These are phyloP conservation scores for Candida schatavii DNA, from an alignment of 805 yeast species.

Conservation along the genomic window DNA sequence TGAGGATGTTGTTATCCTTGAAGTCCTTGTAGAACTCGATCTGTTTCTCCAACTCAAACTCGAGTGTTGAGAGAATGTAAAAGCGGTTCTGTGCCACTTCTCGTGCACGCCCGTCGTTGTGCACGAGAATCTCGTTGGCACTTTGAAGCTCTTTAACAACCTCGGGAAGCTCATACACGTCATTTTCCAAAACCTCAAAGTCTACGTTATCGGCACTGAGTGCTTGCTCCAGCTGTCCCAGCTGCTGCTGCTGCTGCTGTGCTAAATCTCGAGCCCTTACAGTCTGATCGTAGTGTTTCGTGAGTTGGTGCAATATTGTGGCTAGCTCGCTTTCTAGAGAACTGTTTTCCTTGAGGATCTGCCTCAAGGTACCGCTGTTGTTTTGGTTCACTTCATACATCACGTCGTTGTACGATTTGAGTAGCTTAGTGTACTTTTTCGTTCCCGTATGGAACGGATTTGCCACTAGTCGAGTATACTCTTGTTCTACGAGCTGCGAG, in stretches of 20 bases:
- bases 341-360: constrained; percentile 38
- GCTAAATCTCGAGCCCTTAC: constrained; percentile 37
- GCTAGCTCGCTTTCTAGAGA: constrained; percentile 69
- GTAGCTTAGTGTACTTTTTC: background rate
- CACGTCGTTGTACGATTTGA: constrained; percentile 2
- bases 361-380: constrained; percentile 1
- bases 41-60: constrained; percentile 13
- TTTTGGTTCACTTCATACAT: constrained; percentile 1
- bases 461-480: background rate
- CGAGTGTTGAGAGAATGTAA: constrained; percentile 8
- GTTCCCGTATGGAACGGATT: background rate
- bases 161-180: constrained; percentile 53
- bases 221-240: constrained; percentile 5
- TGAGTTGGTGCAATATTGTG: constrained; percentile 61
- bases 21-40: constrained; percentile 17
- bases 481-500: background rate
- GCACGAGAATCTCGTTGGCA: constrained; percentile 32
- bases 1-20: constrained; percentile 24
- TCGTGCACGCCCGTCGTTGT: constrained; percentile 31
- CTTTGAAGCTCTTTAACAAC: constrained; percentile 49
- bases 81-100: constrained; percentile 18
- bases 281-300: constrained; percentile 84
- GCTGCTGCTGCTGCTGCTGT: no score
- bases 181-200: constrained; percentile 48
- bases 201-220: constrained; percentile 21